Conservation (phyloP, 129 eudicot species). For the Oenanthe sinensis region DNA sequence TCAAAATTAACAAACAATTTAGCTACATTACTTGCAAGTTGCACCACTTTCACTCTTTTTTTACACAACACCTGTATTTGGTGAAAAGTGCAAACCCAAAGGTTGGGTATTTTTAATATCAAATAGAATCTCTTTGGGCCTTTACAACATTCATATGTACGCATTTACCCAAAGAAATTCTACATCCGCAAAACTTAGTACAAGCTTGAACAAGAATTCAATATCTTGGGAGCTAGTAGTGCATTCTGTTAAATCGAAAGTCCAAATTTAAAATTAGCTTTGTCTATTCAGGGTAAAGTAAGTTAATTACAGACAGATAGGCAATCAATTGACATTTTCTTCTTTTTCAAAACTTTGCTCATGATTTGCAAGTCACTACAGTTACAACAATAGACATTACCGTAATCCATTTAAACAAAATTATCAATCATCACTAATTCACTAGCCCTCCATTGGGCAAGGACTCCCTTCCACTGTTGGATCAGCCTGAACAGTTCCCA, state of each 20-base stretch:
- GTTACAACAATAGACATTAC: neutral
- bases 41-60: neutral
- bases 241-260: too few relatives aligned
- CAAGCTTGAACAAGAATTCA: too few relatives aligned
- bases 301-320: neutral
- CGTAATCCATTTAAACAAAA: neutral
- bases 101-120: too few relatives aligned
- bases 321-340: neutral
- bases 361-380: neutral
- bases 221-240: too few relatives aligned
- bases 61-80: neutral
- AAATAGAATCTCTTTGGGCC: too few relatives aligned
- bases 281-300: neutral
- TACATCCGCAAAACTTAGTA: too few relatives aligned
- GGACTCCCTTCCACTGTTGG: conserved; percentile 26
- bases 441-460: conserved; percentile 49
- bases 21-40: neutral
- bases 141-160: too few relatives aligned
- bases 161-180: too few relatives aligned
- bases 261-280: too few relatives aligned
- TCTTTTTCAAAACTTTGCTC: neutral
- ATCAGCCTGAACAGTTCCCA: conserved; percentile 47
- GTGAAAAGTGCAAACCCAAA: too few relatives aligned
- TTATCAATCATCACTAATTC: neutral
- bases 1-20: too few relatives aligned